phyloP scores from a whole-genome alignment of 2,329 filamentous ascomycete species.

The Endocalyx cinctus region DNA sequence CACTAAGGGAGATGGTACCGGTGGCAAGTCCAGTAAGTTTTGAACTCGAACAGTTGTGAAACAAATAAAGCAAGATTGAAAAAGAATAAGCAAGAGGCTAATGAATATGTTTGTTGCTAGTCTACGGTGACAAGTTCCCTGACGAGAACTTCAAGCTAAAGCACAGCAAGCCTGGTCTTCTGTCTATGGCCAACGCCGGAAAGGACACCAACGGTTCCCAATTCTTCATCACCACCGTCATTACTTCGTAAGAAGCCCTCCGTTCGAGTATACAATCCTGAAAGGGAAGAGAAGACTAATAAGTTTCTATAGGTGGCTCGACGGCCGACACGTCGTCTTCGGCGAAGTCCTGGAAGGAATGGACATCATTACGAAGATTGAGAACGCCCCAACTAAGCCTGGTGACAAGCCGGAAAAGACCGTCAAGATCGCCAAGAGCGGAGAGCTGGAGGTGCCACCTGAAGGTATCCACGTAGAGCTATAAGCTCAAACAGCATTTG shows the following conservation, averaged over 20 bases:
- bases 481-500: slow-evolving; percentile 55
- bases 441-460: slow-evolving; percentile 75
- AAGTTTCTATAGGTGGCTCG: slow-evolving; percentile 60
- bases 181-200: slow-evolving; percentile 84
- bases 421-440: slow-evolving; percentile 78
- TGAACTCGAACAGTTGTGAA: not conserved
- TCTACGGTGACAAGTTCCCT: slow-evolving; percentile 78
- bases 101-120: slow-evolving; percentile 33
- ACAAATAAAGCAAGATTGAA: not conserved
- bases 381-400: slow-evolving; percentile 60
- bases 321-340: slow-evolving; percentile 82
- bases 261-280: slow-evolving; percentile 2
- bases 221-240: slow-evolving; percentile 84
- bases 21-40: slow-evolving; percentile 74
- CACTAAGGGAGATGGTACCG: slow-evolving; percentile 75
- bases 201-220: slow-evolving; percentile 84
- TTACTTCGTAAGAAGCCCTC: slow-evolving; percentile 59
- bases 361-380: slow-evolving; percentile 74
- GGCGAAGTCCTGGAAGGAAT: slow-evolving; percentile 85
- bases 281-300: slow-evolving; percentile 6
- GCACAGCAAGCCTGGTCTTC: slow-evolving; percentile 77
- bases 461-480: slow-evolving; percentile 94
- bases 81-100: not conserved
- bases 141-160: slow-evolving; percentile 96
- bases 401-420: slow-evolving; percentile 65